These are phyloP conservation scores for Paramecium octaurelia DNA, from an alignment of 73 alveolate species.

Conservation along the genomic window DNA sequence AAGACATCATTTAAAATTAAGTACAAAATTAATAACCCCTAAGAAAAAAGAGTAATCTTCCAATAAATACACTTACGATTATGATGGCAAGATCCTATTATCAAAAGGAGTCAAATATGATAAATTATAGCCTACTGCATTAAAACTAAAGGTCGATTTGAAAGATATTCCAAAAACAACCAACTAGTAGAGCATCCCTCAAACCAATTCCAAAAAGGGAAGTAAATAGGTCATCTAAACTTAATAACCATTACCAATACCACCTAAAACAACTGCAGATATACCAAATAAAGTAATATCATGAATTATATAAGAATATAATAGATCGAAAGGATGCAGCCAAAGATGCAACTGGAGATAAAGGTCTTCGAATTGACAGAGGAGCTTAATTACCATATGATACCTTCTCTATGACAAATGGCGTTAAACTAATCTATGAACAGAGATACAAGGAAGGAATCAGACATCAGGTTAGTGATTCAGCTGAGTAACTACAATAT, in stretches of 20 bases:
- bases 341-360: conserved; percentile 43
- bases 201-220: not conserved
- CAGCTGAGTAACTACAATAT: not conserved
- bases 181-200: not conserved
- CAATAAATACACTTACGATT: conserved; percentile 24
- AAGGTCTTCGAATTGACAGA: conserved; percentile 4
- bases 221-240: not conserved
- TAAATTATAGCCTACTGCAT: conserved; percentile 33
- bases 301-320: not conserved
- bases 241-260: not conserved
- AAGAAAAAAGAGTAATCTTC: conserved; percentile 4
- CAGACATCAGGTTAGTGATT: conserved; percentile 20
- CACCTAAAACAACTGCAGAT: not conserved
- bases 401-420: conserved; percentile 37
- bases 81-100: conserved; percentile 40
- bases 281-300: not conserved
- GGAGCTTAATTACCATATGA: conserved; percentile 36
- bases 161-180: not conserved
- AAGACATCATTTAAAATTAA: not conserved
- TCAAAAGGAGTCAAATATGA: not conserved
- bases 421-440: conserved; percentile 10
- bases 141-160: not conserved
- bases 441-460: not conserved
- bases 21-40: not conserved
- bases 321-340: conserved; percentile 23